Evolutionary conservation across 495 filamentous ascomycete genomes (phyloP).

Genomic region (Talaromyces wortmannii): DNA sequence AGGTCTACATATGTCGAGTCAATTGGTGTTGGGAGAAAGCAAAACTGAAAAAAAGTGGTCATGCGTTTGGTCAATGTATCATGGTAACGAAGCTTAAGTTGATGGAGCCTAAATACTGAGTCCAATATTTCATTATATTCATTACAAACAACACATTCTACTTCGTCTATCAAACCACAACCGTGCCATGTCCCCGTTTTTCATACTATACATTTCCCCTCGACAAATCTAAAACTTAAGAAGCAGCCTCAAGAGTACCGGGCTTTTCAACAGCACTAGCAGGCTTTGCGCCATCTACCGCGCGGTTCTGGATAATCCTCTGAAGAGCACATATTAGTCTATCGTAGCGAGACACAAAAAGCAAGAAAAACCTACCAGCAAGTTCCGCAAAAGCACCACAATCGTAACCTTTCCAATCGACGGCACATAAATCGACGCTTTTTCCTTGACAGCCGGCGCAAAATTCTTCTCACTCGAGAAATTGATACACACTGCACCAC

Average conservation of each 20-base stretch:
- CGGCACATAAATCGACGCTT: conserved; percentile 93
- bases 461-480: conserved; percentile 98
- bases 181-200: neutral
- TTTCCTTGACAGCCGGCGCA: conserved; percentile 77
- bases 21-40: neutral
- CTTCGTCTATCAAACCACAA: too few species aligned
- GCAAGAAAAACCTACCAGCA: conserved; percentile 56
- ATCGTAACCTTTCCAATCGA: conserved; percentile 98
- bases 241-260: conserved; percentile 31
- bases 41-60: neutral
- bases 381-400: conserved; percentile 79
- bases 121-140: neutral
- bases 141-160: too few species aligned
- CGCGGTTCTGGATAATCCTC: conserved; percentile 45
- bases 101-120: neutral
- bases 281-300: conserved; percentile 36
- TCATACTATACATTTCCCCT: neutral
- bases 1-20: neutral
- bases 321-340: conserved; percentile 10
- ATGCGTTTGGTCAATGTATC: neutral
- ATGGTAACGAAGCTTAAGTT: neutral
- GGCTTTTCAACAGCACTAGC: conserved; percentile 36
- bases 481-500: conserved; percentile 94
- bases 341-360: neutral
- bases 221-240: conserved; percentile 7